Evolutionary conservation across 768 basidiomycete genomes (phyloP).

Genomic region (Basidioascus undulatus): DNA sequence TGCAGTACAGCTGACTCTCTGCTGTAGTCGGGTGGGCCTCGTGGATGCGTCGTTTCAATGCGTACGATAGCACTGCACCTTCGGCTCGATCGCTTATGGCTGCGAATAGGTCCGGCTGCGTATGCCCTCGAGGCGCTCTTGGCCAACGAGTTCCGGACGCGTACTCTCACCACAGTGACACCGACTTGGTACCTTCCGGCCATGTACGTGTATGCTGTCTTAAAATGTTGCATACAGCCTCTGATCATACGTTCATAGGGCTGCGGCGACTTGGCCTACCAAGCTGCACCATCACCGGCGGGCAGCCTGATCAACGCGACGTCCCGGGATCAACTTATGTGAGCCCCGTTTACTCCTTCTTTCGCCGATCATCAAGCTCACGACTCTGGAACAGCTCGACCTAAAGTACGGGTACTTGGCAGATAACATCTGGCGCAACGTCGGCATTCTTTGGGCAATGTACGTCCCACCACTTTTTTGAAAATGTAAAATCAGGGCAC

Average conservation of each 20-base stretch:
- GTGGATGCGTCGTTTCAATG: slow-evolving; percentile 3
- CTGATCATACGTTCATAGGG: not conserved
- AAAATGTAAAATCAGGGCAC: too few relatives aligned
- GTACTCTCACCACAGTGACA: not conserved
- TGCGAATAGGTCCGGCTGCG: not conserved
- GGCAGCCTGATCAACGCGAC: too few relatives aligned
- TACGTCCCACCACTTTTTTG: too few relatives aligned
- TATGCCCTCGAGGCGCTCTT: slow-evolving; percentile 2
- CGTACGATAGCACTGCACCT: not conserved
- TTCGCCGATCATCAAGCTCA: not conserved
- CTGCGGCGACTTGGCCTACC: too few relatives aligned
- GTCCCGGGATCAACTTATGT: not conserved
- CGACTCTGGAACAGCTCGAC: too few relatives aligned
- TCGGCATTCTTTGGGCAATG: slow-evolving; percentile 1
- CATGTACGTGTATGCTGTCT: not conserved
- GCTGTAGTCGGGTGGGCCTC: not conserved
- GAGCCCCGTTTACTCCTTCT: too few relatives aligned
- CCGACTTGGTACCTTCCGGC: slow-evolving; percentile 2
- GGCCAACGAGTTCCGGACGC: not conserved
- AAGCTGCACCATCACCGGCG: not conserved
- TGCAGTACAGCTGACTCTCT: too few relatives aligned
- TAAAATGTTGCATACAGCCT: not conserved
- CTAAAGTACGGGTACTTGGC: too few relatives aligned
- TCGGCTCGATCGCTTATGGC: too few relatives aligned
- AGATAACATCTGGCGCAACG: slow-evolving; percentile 2